Evolutionary conservation across 768 basidiomycete species (phyloP).

Genomic region (Pleurotus cornucopiae): DNA sequence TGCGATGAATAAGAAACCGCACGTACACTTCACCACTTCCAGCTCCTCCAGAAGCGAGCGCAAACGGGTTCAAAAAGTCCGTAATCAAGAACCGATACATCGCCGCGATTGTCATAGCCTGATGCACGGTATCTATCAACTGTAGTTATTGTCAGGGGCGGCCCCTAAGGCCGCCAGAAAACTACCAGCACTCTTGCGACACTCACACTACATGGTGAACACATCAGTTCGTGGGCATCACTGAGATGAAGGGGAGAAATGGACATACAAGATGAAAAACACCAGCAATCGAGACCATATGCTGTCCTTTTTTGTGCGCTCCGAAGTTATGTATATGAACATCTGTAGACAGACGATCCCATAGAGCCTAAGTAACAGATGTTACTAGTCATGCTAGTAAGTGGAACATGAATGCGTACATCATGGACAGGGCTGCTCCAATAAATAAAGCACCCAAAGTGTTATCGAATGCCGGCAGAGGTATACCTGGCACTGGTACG

Average conservation of each 20-base stretch:
- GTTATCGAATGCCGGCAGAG: not conserved
- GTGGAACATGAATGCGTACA: not conserved
- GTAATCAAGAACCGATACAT: not conserved
- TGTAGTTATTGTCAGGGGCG: not conserved
- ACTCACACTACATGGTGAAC: not conserved
- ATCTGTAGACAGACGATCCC: not conserved
- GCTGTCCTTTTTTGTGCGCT: not conserved
- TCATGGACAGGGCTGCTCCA: not conserved
- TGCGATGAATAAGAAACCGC: not conserved
- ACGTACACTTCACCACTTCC: no score
- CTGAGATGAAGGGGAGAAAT: not conserved
- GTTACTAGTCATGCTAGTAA: not conserved
- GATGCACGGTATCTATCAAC: not conserved
- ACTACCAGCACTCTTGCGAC: not conserved
- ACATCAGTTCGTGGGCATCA: not conserved
- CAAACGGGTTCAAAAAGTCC: not conserved
- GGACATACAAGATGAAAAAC: not conserved
- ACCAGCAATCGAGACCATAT: not conserved
- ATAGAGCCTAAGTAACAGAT: not conserved
- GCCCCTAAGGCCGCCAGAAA: not conserved
- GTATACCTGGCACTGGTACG: not conserved
- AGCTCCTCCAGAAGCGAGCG: not conserved
- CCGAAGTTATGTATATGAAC: not conserved
- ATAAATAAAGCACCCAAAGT: not conserved
- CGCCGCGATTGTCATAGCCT: not conserved